A percentile compares a stretch with the other conserved stretches of the same genome.
These are phyloP conservation scores for Penicillium sclerotigenum DNA, from an alignment of 2,329 filamentous ascomycete species.

Conservation along the genomic window DNA sequence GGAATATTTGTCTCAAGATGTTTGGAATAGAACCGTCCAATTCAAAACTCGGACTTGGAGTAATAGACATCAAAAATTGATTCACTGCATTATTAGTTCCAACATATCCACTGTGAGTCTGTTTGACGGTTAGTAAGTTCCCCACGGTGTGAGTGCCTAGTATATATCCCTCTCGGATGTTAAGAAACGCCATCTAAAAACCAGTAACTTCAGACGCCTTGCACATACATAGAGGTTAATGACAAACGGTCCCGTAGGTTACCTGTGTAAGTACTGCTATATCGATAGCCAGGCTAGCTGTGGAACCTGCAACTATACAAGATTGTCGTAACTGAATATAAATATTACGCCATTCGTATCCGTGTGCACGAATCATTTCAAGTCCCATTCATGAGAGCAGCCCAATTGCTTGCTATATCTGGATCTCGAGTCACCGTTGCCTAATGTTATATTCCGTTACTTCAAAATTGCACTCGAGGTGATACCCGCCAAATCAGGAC, in stretches of 20 bases:
- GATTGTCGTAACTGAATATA: not conserved
- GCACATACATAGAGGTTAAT: no score
- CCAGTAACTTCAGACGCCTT: not conserved
- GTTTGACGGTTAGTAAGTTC: not conserved
- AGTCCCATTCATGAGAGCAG: not conserved
- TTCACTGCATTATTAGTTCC: not conserved
- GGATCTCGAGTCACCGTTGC: not conserved
- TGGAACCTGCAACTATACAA: not conserved
- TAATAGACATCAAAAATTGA: not conserved
- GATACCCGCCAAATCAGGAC: not conserved
- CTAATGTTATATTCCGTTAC: not conserved
- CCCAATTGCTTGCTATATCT: not conserved
- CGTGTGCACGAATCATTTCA: rapidly evolving
- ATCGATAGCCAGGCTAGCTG: not conserved
- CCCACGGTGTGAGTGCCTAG: no score
- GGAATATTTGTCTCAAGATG: not conserved
- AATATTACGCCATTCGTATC: no score
- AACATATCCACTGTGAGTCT: not conserved
- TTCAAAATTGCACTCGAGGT: no score
- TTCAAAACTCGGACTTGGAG: not conserved
- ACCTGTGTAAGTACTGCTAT: not conserved
- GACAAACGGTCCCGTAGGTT: not conserved
- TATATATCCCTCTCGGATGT: no score
- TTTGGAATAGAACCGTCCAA: not conserved
- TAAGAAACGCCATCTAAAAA: not conserved